These are phyloP conservation scores for Apiotrichum siamense DNA, from an alignment of 1,284 basidiomycete species.

Conservation along the genomic window DNA sequence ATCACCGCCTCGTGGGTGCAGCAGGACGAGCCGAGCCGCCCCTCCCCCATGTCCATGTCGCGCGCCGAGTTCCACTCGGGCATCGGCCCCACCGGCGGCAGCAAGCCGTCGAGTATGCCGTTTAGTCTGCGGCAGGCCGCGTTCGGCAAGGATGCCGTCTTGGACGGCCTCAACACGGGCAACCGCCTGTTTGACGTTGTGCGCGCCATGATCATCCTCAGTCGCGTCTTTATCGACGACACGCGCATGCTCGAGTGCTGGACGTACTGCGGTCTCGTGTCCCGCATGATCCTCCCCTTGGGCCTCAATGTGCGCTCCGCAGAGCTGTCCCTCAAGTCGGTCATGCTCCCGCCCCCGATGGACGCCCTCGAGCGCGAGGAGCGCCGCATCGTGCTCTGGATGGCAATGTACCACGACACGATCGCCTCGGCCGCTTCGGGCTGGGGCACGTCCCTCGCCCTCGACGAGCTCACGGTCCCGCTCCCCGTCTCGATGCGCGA, in stretches of 20 bases:
- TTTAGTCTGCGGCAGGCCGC: constrained; percentile 36
- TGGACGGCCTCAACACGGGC: constrained; percentile 40
- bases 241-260: constrained; percentile 47
- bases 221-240: constrained; percentile 44
- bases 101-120: constrained; percentile 7
- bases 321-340: constrained; percentile 39
- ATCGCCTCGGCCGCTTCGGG: constrained; percentile 38
- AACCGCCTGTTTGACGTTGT: constrained; percentile 43
- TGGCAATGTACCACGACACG: constrained; percentile 43
- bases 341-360: constrained; percentile 39
- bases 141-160: constrained; percentile 39
- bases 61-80: not conserved
- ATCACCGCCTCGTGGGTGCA: constrained; percentile 36
- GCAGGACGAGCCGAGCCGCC: not conserved
- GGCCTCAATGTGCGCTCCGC: constrained; percentile 44
- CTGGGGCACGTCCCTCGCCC: constrained; percentile 41
- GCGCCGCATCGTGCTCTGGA: constrained; percentile 41
- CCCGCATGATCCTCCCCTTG: constrained; percentile 42
- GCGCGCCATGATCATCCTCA: constrained; percentile 43
- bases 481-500: constrained; percentile 36
- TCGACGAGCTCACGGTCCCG: constrained; percentile 43
- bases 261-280: constrained; percentile 41
- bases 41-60: not conserved
- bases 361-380: constrained; percentile 47
- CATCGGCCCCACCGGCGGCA: too few species aligned